Percentiles rank a stretch among this genome's conserved stretches.
phyloP scores from a whole-genome alignment of 2,329 filamentous ascomycete genomes.

The Curvularia spicifera region DNA sequence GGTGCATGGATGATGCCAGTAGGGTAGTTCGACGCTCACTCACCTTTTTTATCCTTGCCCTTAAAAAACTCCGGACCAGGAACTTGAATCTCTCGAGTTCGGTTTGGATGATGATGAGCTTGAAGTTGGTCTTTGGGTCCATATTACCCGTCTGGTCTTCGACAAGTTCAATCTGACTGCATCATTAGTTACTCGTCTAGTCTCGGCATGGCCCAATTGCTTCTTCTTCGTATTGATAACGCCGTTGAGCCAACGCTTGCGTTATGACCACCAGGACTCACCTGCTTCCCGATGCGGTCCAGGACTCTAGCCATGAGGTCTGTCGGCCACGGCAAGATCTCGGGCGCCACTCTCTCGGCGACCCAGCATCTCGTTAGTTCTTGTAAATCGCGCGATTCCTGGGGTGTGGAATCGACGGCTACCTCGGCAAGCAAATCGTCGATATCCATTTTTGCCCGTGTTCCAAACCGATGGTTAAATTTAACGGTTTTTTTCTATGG shows the following conservation, averaged over 20 bases:
- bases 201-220: background rate
- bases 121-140: constrained; percentile 91
- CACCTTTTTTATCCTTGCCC: constrained; percentile 87
- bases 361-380: constrained; percentile 91
- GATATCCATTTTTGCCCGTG: constrained; percentile 51
- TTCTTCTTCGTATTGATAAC: background rate
- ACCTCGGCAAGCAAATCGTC: constrained; percentile 61
- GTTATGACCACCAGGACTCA: constrained; percentile 23
- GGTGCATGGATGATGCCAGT: background rate
- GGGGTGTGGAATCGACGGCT: constrained; percentile 54
- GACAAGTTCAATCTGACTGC: constrained; percentile 55
- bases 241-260: background rate
- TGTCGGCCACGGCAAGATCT: constrained; percentile 80
- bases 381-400: constrained; percentile 78
- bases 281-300: constrained; percentile 56
- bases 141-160: constrained; percentile 75
- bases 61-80: constrained; percentile 79
- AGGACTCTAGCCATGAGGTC: constrained; percentile 83
- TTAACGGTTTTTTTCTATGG: background rate
- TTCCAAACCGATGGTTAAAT: background rate
- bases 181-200: constrained; percentile 24
- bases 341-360: constrained; percentile 86
- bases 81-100: constrained; percentile 95
- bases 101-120: constrained; percentile 92
- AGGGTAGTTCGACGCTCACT: background rate